Base-by-base conservation (phyloP, 257 asterid genomes). In the Eustoma russellianum region DNA sequence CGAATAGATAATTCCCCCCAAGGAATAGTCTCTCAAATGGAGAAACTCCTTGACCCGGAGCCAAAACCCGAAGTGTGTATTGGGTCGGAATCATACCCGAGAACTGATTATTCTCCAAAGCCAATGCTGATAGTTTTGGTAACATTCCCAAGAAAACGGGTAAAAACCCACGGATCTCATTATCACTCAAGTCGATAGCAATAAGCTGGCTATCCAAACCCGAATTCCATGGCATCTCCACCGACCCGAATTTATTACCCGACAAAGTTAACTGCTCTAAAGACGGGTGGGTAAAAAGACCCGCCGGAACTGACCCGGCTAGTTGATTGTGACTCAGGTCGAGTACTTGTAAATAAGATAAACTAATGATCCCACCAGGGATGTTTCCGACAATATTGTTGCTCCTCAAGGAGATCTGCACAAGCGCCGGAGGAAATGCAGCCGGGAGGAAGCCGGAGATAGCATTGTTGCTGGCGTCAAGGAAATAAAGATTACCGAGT, bases 261-360 rank as follows among this genome's bases (percentile, higher is more conserved):
- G 95, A 79, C 33, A 86, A 57, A 4, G 90, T 79, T 9, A 89
- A 60, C 57, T 89, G 97, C 68, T 86, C 80, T 14, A 89, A 38
- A 0, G 85, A 66, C 3, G 88, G 86, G 76, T 86, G 97, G 6
- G 75, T 50, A 79, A 85, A 89, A 18, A 89, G 66, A 52, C 70
- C 65, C 77, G 88, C 77, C 3, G 94, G 85, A 2, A 83, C 76
- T 3, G 76, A 61, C 66, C 90, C 95, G 34, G 50, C 56, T 76
- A 89, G 84, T 60, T 18, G 48, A 65, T 89, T 86, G 74, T 83
- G 79, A 72, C 95, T 86, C 74, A 89, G 73, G 69, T 89, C 95
- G 41, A 89, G 1, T 5, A 83, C 94, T 56, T 89, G 90, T 6
- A 89, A 51, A 11, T 18, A 74, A 17, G 53, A 49, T 11, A 70